phyloP scores from a whole-genome alignment of 2,329 filamentous ascomycete species.

The Neocucurbitaria cava region DNA sequence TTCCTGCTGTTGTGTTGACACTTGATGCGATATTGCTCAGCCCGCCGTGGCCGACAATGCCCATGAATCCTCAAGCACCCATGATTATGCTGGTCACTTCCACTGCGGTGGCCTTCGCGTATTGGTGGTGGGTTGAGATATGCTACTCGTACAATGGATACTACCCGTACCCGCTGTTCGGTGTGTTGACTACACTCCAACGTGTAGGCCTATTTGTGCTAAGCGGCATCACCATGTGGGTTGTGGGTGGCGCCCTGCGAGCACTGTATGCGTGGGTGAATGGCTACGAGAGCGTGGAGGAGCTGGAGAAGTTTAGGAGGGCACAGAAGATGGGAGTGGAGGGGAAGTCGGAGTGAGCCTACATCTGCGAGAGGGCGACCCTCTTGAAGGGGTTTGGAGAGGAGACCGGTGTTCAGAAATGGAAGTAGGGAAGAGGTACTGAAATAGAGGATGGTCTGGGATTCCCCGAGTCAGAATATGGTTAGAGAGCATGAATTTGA shows the following conservation, averaged over 20 bases:
- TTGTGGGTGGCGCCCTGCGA: slow-evolving; percentile 72
- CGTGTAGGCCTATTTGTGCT: slow-evolving; percentile 72
- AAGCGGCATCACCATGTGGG: slow-evolving; percentile 75
- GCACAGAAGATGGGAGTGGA: slow-evolving; percentile 22
- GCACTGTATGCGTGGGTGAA: slow-evolving; percentile 73
- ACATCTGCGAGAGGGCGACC: not conserved
- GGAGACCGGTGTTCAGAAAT: not conserved
- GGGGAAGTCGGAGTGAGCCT: slow-evolving; percentile 27
- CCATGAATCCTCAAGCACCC: slow-evolving; percentile 58
- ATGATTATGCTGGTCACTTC: slow-evolving; percentile 67
- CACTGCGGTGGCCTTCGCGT: slow-evolving; percentile 66
- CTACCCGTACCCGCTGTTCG: slow-evolving; percentile 89
- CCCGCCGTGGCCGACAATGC: slow-evolving; percentile 68
- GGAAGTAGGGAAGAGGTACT: not conserved
- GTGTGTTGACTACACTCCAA: slow-evolving; percentile 68
- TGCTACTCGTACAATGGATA: slow-evolving; percentile 73
- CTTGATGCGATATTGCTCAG: slow-evolving; percentile 73
- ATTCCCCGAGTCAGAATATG: not conserved
- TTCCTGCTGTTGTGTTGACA: slow-evolving; percentile 69
- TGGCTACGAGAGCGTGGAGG: slow-evolving; percentile 50
- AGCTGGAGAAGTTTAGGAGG: slow-evolving; percentile 24
- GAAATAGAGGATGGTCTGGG: no score
- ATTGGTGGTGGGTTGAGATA: slow-evolving; percentile 80
- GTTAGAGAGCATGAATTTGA: not conserved
- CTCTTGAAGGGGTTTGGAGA: not conserved